Evolutionary conservation across 768 basidiomycete genomes (phyloP), one percentile per base, ranked within the genome.

Genomic region (Tricholoma flavovirens): DNA sequence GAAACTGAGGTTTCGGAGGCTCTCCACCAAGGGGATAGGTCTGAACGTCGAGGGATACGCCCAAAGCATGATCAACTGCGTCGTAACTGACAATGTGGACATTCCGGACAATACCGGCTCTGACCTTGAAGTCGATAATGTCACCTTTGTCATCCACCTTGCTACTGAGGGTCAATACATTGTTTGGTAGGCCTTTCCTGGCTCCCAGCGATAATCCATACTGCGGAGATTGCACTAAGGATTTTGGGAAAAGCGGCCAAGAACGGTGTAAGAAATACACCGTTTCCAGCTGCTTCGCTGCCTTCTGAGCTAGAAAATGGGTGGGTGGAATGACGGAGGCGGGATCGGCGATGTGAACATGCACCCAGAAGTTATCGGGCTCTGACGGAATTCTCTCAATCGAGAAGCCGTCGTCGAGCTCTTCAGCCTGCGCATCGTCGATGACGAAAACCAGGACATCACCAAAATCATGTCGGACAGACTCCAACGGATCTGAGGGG

Each of bases 321-420:
- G 76, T 77, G 0, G 88, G 89, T 17, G 86, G 87, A 22, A 99
- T 77, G 49, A 87, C 61, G 10, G 86, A 75, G 1, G 92, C 93
- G 0, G 95, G 95, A 67, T 99, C 97, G 9, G 97, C 95, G 55
- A 99, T 79, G 66, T 98, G 97, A 22, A 88, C 77, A 63, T 98
- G 95, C 10, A 96, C 66, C 96, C 97, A 98, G 45, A 72, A 66
- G 17, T 69, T 76, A 14, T 76, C 80, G 2, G 83, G 81, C 49
- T 88, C 83, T 3, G 72, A 71, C 4, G 79, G 75, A 30, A 87
- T 77, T n/a, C 71, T 65, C 60, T 96, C 90, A 29, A 98, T 65
- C 1, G 94, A 95, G 30, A 99, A 63, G 2, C 93, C 97, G 67
- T 99, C 97, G 66, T 99, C 97, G 19, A 98, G 78, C 65, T 99